Percentiles rank a stretch among this genome's conserved stretches.
Evolutionary conservation across 2,329 filamentous ascomycete genomes (phyloP).

Genomic region (Apiospora arundinis): DNA sequence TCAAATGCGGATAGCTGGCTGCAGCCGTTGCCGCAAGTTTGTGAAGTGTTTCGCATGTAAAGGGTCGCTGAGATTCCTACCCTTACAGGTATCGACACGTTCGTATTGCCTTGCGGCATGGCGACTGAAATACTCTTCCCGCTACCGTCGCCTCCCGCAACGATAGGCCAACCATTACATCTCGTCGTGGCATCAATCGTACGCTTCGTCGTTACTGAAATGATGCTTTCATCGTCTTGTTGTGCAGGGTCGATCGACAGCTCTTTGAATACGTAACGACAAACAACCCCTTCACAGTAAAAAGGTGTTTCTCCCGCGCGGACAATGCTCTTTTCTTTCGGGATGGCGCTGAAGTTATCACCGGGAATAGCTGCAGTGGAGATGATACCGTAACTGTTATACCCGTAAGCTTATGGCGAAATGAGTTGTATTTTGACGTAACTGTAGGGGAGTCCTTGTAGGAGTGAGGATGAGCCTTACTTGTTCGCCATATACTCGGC

Average conservation of each 20-base stretch:
- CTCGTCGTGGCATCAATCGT: constrained; percentile 37
- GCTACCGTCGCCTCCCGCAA: constrained; percentile 40
- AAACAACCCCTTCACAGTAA: constrained; percentile 25
- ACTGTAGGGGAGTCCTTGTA: too few species aligned
- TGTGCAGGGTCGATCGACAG: constrained; percentile 24
- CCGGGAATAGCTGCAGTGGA: constrained; percentile 39
- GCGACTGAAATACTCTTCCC: constrained; percentile 36
- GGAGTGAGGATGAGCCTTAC: constrained; percentile 31
- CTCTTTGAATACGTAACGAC: constrained; percentile 48
- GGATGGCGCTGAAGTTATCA: constrained; percentile 29
- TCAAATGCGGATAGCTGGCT: constrained; percentile 46
- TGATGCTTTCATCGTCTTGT: constrained; percentile 24
- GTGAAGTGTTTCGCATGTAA: constrained; percentile 42
- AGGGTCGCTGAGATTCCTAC: constrained; percentile 44
- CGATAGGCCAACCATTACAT: constrained; percentile 42
- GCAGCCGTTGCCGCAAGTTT: constrained; percentile 36
- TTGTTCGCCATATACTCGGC: constrained; percentile 48
- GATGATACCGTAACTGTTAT: constrained; percentile 47
- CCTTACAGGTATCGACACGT: not conserved
- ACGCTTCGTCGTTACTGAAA: constrained; percentile 42
- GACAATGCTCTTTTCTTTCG: constrained; percentile 39
- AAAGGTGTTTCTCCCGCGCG: constrained; percentile 37
- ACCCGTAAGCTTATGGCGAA: not conserved
- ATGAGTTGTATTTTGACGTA: not conserved
- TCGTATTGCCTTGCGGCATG: constrained; percentile 22